Evolutionary conservation across 495 filamentous ascomycete genomes (phyloP), one percentile per base, ranked within the genome.

Genomic region (Hypoxylon fuscum): DNA sequence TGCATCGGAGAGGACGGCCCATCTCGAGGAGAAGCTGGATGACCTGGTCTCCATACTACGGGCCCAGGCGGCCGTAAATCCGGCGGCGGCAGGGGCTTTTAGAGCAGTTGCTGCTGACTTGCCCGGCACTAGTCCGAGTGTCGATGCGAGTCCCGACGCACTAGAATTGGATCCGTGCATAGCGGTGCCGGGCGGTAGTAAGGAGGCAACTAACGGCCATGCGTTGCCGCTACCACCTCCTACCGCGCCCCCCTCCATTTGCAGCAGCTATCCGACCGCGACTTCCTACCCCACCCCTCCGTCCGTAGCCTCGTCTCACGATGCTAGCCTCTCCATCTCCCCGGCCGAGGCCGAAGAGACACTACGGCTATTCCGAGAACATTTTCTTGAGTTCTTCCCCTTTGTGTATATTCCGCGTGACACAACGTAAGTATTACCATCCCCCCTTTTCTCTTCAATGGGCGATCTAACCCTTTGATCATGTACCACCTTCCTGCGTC

Each of bases 21-120:
- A 78, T 51, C 74, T 79, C 3, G 76, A 80, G 59, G 77, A 77
- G 37, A 79, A 79, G 64, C 67, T 79, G 1, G 78, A 81, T 18
- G 76, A 79, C 32, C 59, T 81, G 3, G 74, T 79, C n/a, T 63
- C 69, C 7, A 71, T 79, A 40, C 72, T 81, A 20, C 65, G 73
- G 35, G 73, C 66, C 4, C 76, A 77, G 21, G 58, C 71, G 1
- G 57, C 55, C 11, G 60, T 64, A 1, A 58, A 49, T 15, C 46
- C 25, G 25, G 54, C 50, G 12, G 34, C 52, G 3, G 27, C 27
- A n/a, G 32, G 32, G 3, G 11, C 45, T 9, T 66, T 52, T 34
- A 51, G 56, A 20, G 21, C 44, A 47, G 9, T 34, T 12, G 9
- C 31, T 25, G 44, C 41, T 17, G 56, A 61, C n/a, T 40, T 66